Conservation (phyloP, 768 basidiomycete species). For the Leccinum boreale region DNA sequence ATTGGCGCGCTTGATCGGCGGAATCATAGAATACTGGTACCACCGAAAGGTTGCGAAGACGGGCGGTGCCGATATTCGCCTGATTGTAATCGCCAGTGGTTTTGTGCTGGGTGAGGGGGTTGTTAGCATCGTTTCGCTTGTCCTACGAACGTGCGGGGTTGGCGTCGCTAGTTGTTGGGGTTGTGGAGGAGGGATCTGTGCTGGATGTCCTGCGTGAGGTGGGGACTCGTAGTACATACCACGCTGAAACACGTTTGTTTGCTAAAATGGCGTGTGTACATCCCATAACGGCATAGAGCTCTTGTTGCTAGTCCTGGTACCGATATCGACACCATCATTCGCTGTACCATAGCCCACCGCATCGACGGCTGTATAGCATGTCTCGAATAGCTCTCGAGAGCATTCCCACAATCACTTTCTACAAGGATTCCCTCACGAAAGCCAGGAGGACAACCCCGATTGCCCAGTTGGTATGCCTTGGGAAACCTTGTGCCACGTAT, state of each 20-base stretch:
- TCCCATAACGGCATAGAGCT: conserved; percentile 9
- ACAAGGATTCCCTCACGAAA: conserved; percentile 61
- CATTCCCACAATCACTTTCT: conserved; percentile 77
- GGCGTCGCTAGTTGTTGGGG: conserved; percentile 84
- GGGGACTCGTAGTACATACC: not conserved
- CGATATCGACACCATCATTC: conserved; percentile 2
- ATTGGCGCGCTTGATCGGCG: conserved; percentile 86
- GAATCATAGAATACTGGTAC: conserved; percentile 73
- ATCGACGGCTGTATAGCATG: conserved; percentile 35
- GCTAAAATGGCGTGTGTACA: conserved; percentile 1
- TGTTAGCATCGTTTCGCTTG: conserved; percentile 74
- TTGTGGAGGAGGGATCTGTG: conserved; percentile 72
- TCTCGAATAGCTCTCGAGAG: conserved; percentile 68
- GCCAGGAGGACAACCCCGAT: conserved; percentile 66
- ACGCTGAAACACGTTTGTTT: not conserved
- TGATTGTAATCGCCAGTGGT: conserved; percentile 89
- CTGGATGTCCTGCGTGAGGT: conserved; percentile 53
- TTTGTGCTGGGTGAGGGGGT: conserved; percentile 97
- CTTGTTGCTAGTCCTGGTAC: not conserved
- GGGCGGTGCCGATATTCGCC: conserved; percentile 58
- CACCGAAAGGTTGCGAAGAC: conserved; percentile 47
- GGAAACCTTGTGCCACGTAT: conserved; percentile 72
- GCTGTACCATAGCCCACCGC: not conserved
- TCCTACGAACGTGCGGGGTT: conserved; percentile 70
- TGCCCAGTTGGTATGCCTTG: conserved; percentile 77